Evolutionary conservation across 1,139 yeast species (phyloP).

Genomic region (Scheffersomyces lignicola): DNA sequence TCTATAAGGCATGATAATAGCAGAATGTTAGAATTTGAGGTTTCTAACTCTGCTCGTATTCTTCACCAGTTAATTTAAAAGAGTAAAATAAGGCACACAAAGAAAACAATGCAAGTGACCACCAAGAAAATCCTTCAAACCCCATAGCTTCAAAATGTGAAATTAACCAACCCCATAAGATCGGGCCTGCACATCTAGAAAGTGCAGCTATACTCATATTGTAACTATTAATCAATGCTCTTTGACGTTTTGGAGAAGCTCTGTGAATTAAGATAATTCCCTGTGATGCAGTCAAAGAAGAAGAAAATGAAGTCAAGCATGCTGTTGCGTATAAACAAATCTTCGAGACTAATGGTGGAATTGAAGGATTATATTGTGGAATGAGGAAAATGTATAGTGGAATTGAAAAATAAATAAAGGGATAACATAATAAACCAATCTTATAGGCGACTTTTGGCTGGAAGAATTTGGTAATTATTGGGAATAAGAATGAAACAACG

Average conservation of each 20-base stretch:
- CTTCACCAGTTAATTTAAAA: constrained; percentile 5
- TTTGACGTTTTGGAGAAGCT: constrained; percentile 48
- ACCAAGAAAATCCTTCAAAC: constrained; percentile 54
- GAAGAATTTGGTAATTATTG: constrained; percentile 50
- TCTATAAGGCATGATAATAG: no score
- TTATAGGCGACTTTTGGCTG: constrained; percentile 48
- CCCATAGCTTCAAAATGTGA: constrained; percentile 42
- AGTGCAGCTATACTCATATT: constrained; percentile 51
- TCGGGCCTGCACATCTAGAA: constrained; percentile 60
- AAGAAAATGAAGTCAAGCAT: constrained; percentile 28
- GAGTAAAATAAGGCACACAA: constrained; percentile 8
- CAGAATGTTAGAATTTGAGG: no score
- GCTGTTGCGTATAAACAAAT: constrained; percentile 20
- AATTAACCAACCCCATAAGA: constrained; percentile 59
- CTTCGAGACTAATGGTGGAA: constrained; percentile 23
- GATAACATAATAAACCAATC: constrained; percentile 40
- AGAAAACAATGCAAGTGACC: constrained; percentile 7
- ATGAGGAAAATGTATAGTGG: constrained; percentile 53
- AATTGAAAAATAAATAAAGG: constrained; percentile 46
- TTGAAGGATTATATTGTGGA: constrained; percentile 27
- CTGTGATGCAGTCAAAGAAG: constrained; percentile 42
- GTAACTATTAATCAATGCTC: constrained; percentile 52
- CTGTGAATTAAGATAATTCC: constrained; percentile 48
- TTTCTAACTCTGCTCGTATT: constrained; percentile 1
- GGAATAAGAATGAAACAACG: constrained; percentile 52